A percentile compares a stretch with the other conserved stretches of the same genome.
phyloP scores from a whole-genome alignment of 2,329 filamentous ascomycete genomes.

The Trichoderma arundinaceum region DNA sequence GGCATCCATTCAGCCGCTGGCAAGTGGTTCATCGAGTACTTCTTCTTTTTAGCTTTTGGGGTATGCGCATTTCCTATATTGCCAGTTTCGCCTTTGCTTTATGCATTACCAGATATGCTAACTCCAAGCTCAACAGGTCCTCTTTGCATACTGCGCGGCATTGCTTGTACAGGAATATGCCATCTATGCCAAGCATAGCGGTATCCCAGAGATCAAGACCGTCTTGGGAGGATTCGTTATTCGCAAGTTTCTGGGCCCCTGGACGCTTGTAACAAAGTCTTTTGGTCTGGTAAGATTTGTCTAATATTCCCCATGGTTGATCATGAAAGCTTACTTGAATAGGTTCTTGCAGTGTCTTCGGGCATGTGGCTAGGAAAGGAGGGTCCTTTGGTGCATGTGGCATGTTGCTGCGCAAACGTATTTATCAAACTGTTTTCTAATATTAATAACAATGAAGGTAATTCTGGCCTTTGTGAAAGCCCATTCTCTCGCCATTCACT shows the following conservation, averaged over 20 bases:
- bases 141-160: conserved; percentile 79
- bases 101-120: background rate
- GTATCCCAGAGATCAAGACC: conserved; percentile 98
- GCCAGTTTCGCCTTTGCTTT: background rate
- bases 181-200: conserved; percentile 88
- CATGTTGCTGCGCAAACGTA: conserved; percentile 92
- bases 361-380: conserved; percentile 98
- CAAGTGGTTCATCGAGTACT: conserved; percentile 82
- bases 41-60: conserved; percentile 84
- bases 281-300: conserved; percentile 73
- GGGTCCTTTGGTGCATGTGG: conserved; percentile 92
- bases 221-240: conserved; percentile 94
- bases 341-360: conserved; percentile 90
- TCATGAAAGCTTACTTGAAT: conserved; percentile 15
- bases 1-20: conserved; percentile 69
- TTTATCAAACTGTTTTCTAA: conserved; percentile 86
- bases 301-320: background rate
- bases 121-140: conserved; percentile 55
- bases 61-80: conserved; percentile 54
- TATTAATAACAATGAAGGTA: conserved; percentile 86
- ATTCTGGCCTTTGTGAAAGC: conserved; percentile 28
- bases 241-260: conserved; percentile 79
- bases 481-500: background rate
- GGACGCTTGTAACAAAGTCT: conserved; percentile 90
- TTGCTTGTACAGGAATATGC: conserved; percentile 84